Evolutionary conservation across 2,329 filamentous ascomycete genomes (phyloP).

Genomic region (Pseudopyricularia cyperi): DNA sequence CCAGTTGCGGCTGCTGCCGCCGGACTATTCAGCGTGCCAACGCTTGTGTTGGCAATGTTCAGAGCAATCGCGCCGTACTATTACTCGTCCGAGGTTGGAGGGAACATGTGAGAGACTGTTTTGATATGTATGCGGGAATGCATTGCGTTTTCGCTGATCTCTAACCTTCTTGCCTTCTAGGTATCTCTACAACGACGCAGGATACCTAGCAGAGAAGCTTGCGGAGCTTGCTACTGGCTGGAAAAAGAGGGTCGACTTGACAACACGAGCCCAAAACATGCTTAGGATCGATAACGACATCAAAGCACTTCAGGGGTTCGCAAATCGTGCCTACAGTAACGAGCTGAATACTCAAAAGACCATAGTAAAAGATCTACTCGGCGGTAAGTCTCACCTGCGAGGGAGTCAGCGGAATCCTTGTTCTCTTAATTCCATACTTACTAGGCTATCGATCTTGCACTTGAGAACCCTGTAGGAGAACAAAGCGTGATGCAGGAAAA

Average conservation of each 20-base stretch:
- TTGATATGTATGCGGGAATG: neutral
- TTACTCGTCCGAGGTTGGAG: conserved; percentile 49
- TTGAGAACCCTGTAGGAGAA: conserved; percentile 21
- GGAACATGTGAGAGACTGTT: conserved; percentile 43
- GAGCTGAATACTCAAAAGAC: conserved; percentile 50
- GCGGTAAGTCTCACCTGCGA: conserved; percentile 21
- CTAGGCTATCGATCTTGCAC: too few relatives aligned
- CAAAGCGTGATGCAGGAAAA: conserved; percentile 46
- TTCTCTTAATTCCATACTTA: neutral
- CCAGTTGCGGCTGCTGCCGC: conserved; percentile 55
- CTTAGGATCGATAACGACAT: conserved; percentile 47
- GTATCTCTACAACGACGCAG: conserved; percentile 56
- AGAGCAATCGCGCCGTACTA: conserved; percentile 63
- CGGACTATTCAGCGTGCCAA: conserved; percentile 60
- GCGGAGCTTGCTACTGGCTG: conserved; percentile 33
- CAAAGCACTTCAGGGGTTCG: conserved; percentile 45
- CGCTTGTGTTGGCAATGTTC: conserved; percentile 64
- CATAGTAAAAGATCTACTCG: conserved; percentile 46
- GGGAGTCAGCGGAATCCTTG: neutral
- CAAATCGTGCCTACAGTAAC: conserved; percentile 46
- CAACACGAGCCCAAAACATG: conserved; percentile 35
- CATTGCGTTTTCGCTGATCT: neutral
- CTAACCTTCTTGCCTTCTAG: conserved; percentile 19
- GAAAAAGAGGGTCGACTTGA: conserved; percentile 40
- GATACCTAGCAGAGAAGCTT: conserved; percentile 47